Conservation (phyloP, 2,329 filamentous ascomycete species). For the Xylogone sp. region DNA sequence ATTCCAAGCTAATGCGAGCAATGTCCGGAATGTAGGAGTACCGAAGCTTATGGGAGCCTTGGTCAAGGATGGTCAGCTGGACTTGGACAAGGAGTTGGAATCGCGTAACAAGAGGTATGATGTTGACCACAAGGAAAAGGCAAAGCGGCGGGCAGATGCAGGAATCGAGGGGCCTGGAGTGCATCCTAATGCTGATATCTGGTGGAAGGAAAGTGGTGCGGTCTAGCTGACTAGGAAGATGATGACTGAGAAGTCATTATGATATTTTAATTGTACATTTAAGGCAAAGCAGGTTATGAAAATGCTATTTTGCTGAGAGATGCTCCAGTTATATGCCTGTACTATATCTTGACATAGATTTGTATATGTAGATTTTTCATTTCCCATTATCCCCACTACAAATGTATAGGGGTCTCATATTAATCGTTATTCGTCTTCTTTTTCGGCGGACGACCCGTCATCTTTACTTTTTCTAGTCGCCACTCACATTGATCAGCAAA, state of each 20-base stretch:
- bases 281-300: too few species aligned
- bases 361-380: too few species aligned
- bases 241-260: too few species aligned
- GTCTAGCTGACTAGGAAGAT: too few species aligned
- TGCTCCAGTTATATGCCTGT: too few species aligned
- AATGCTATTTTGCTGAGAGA: too few species aligned
- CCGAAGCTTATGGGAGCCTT: slow-evolving; percentile 61
- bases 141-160: slow-evolving; percentile 44
- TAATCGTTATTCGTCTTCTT: too few species aligned
- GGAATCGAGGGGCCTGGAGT: slow-evolving; percentile 35
- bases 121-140: slow-evolving; percentile 45
- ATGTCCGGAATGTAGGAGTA: not conserved
- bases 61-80: slow-evolving; percentile 40
- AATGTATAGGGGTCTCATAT: too few species aligned
- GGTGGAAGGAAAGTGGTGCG: not conserved
- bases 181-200: not conserved
- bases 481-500: slow-evolving; percentile 77
- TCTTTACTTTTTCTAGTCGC: slow-evolving; percentile 57
- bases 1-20: not conserved
- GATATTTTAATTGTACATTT: too few species aligned
- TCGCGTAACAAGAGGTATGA: slow-evolving; percentile 46
- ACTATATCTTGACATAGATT: too few species aligned
- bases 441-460: slow-evolving; percentile 8
- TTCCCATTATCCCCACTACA: too few species aligned
- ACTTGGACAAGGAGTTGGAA: slow-evolving; percentile 31